Percentiles rank a stretch among this genome's conserved stretches.
Conservation (phyloP, 1,284 basidiomycete genomes). For the Trametes sp. region DNA sequence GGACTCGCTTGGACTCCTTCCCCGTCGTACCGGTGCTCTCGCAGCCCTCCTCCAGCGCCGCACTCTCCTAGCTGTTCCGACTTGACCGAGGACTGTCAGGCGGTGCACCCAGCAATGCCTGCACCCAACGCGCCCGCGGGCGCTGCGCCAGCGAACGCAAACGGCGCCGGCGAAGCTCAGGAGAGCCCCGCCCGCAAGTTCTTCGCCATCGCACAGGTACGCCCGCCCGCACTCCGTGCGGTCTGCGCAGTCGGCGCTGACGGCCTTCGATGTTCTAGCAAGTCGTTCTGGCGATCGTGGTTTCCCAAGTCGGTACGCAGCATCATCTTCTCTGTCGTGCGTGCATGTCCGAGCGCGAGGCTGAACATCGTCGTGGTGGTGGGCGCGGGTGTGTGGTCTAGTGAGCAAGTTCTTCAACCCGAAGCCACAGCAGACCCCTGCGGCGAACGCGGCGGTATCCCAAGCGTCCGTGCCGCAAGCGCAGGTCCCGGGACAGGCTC, state of each 20-base stretch:
- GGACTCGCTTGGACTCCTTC: slow-evolving; percentile 2
- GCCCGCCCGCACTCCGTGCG: slow-evolving; percentile 18
- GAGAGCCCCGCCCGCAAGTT: slow-evolving; percentile 41
- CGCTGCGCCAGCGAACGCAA: slow-evolving; percentile 32
- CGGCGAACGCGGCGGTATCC: slow-evolving; percentile 34
- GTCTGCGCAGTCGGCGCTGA: slow-evolving; percentile 6
- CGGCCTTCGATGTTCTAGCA: slow-evolving; percentile 53
- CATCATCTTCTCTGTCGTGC: background rate
- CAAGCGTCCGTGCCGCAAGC: slow-evolving; percentile 40
- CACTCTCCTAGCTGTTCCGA: background rate
- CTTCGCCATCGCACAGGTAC: slow-evolving; percentile 58
- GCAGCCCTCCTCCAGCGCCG: background rate
- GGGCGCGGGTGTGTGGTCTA: slow-evolving; percentile 32
- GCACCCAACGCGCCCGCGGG: slow-evolving; percentile 32
- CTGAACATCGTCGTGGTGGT: background rate
- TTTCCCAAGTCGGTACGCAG: slow-evolving; percentile 67
- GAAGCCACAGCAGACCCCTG: slow-evolving; percentile 42
- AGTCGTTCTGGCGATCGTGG: slow-evolving; percentile 66
- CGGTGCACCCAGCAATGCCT: slow-evolving; percentile 34
- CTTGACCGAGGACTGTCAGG: slow-evolving; percentile 12
- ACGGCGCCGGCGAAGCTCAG: slow-evolving; percentile 31
- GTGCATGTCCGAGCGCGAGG: background rate
- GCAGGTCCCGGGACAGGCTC: slow-evolving; percentile 36
- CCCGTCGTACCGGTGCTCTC: slow-evolving; percentile 5
- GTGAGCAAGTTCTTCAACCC: slow-evolving; percentile 55